phyloP scores from a whole-genome alignment of 345 rosid genomes.

The Boechera retrofracta region DNA sequence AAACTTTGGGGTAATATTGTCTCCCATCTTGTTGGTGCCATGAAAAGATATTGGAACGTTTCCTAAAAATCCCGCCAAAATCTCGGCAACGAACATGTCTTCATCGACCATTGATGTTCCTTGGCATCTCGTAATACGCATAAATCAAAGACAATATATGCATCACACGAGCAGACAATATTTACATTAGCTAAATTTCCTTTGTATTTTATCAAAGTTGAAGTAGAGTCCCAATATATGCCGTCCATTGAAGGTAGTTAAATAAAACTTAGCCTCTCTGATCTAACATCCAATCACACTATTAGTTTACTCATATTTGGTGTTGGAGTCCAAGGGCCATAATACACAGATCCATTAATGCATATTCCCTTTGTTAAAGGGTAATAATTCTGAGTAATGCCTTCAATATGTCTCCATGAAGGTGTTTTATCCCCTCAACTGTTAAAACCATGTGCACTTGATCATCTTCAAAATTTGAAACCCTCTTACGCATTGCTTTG shows the following conservation, averaged over 20 bases:
- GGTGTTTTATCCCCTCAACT: too few species aligned
- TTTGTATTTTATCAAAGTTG: background rate
- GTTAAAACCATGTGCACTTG: too few species aligned
- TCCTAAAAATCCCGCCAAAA: background rate
- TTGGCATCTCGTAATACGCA: constrained; percentile 1
- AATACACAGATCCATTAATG: constrained; percentile 24
- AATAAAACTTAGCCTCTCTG: constrained; percentile 6
- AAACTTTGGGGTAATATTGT: background rate
- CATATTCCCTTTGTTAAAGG: constrained; percentile 14
- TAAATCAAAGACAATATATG: background rate
- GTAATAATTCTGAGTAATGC: background rate
- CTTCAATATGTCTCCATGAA: too few species aligned
- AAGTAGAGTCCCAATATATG: background rate
- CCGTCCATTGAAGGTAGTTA: background rate
- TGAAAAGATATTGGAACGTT: background rate
- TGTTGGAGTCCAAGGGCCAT: background rate
- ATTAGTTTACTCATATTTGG: background rate
- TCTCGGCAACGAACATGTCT: background rate
- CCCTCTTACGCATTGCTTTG: too few species aligned
- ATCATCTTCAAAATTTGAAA: too few species aligned
- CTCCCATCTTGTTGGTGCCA: constrained; percentile 4
- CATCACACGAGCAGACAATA: background rate
- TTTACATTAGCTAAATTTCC: background rate
- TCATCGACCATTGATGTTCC: background rate
- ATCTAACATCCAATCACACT: background rate